Conservation (phyloP, 495 filamentous ascomycete genomes). For the Amniculicola lignicola region DNA sequence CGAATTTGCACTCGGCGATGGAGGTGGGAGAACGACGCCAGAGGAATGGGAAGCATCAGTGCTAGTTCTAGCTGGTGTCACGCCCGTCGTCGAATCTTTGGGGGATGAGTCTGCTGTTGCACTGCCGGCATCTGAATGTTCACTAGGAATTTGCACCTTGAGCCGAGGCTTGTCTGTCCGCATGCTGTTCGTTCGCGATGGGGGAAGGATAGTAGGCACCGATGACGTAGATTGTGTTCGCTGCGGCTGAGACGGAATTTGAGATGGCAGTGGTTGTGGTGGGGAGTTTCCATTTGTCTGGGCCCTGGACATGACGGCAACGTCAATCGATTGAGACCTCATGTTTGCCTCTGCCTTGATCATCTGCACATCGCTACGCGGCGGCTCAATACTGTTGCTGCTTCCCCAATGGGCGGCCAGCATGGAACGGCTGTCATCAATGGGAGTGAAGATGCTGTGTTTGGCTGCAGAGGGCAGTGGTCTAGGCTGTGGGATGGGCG, state of each 20-base stretch:
- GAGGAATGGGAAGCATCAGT: conserved; percentile 57
- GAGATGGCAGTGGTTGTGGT: conserved; percentile 26
- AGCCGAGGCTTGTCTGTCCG: conserved; percentile 69
- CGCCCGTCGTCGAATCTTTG: conserved; percentile 59
- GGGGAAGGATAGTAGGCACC: conserved; percentile 48
- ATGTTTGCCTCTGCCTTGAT: conserved; percentile 44
- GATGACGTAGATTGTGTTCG: conserved; percentile 37
- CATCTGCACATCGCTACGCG: conserved; percentile 40
- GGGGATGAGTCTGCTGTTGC: conserved; percentile 74
- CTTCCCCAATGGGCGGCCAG: conserved; percentile 79
- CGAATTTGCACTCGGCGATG: conserved; percentile 81
- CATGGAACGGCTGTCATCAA: conserved; percentile 87
- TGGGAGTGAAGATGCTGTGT: conserved; percentile 94
- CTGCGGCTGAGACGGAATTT: conserved; percentile 26
- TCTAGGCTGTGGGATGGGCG: conserved; percentile 55
- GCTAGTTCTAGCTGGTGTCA: conserved; percentile 51
- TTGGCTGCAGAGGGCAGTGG: conserved; percentile 64
- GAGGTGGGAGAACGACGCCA: conserved; percentile 82
- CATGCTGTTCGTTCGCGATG: conserved; percentile 70
- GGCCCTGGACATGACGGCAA: conserved; percentile 50
- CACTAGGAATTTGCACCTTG: conserved; percentile 91
- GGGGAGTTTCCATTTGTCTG: conserved; percentile 31
- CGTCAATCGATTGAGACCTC: conserved; percentile 64
- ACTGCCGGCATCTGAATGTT: conserved; percentile 78
- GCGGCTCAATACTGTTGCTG: conserved; percentile 50